Percentiles rank a stretch among this genome's conserved stretches.
These are phyloP conservation scores for Epithele typhae DNA, from an alignment of 768 basidiomycete species.

Conservation along the genomic window DNA sequence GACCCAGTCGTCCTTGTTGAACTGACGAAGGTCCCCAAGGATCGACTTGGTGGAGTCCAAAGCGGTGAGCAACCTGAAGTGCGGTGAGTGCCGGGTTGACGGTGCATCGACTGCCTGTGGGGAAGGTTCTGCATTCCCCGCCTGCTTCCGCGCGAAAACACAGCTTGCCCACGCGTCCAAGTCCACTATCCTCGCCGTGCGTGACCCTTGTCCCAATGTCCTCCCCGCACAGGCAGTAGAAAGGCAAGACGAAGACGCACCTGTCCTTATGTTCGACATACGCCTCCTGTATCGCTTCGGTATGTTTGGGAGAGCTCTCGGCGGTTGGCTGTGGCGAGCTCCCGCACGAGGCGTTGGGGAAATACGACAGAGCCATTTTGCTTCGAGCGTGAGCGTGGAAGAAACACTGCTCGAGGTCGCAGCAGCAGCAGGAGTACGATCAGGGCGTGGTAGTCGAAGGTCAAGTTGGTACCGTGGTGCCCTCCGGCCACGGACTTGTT, in stretches of 20 bases:
- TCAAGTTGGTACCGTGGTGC: conserved; percentile 11
- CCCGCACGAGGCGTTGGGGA: conserved; percentile 17
- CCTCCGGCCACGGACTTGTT: no score
- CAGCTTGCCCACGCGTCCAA: no score
- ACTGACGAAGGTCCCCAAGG: conserved; percentile 64
- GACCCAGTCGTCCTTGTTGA: conserved; percentile 86
- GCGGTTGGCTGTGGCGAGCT: conserved; percentile 17
- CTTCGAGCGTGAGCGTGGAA: conserved; percentile 8
- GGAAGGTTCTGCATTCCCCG: no score
- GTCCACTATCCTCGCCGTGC: no score
- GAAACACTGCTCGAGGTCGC: conserved; percentile 10
- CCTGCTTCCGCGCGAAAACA: no score
- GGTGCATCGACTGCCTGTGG: not conserved
- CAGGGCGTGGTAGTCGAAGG: conserved; percentile 10
- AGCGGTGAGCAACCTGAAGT: conserved; percentile 66
- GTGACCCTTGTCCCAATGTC: no score
- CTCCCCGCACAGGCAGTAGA: not conserved
- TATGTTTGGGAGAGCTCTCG: conserved; percentile 33
- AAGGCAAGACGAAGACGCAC: conserved; percentile 37
- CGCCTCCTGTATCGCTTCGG: conserved; percentile 71
- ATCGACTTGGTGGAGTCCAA: conserved; percentile 69
- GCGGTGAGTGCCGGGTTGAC: not conserved
- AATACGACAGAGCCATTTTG: conserved; percentile 27
- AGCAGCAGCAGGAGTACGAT: conserved; percentile 8
- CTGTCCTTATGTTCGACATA: conserved; percentile 74